Evolutionary conservation across 2,329 filamentous ascomycete species (phyloP).

Genomic region (Coleophoma crateriformis): DNA sequence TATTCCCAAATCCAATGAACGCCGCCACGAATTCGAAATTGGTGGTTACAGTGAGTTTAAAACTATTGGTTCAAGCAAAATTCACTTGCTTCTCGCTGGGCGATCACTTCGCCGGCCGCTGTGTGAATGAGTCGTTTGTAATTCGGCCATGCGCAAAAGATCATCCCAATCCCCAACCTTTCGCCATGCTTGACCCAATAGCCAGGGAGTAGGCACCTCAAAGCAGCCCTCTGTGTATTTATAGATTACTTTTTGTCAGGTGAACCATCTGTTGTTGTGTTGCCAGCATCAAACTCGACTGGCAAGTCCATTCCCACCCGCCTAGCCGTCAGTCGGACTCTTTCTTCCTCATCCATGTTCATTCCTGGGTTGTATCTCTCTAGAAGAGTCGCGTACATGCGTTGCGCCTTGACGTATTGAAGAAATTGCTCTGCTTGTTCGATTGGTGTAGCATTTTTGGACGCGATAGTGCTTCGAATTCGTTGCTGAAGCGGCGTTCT

Average conservation of each 20-base stretch:
- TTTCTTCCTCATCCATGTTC: conserved; percentile 80
- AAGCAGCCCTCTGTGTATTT: no score
- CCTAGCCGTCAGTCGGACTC: conserved; percentile 75
- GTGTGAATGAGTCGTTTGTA: no score
- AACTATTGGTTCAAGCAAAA: no score
- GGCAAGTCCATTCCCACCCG: conserved; percentile 90
- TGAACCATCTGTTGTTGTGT: background rate
- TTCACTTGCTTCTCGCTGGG: no score
- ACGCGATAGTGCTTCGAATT: conserved; percentile 58
- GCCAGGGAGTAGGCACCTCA: no score
- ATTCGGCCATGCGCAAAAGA: no score
- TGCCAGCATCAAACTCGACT: conserved; percentile 39
- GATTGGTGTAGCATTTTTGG: conserved; percentile 22
- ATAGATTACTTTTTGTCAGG: background rate
- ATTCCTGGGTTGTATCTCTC: conserved; percentile 94
- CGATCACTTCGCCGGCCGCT: no score
- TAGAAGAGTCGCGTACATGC: conserved; percentile 72
- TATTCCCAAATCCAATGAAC: no score
- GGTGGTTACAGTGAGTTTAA: no score
- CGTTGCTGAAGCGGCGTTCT: conserved; percentile 66
- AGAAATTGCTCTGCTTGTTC: conserved; percentile 71
- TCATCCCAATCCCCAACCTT: background rate
- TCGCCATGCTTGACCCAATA: background rate
- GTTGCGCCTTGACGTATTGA: conserved; percentile 78
- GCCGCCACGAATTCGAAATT: no score